Base-by-base conservation (phyloP, 176 grass and related monocot genomes). In the Alloteropsis semialata region DNA sequence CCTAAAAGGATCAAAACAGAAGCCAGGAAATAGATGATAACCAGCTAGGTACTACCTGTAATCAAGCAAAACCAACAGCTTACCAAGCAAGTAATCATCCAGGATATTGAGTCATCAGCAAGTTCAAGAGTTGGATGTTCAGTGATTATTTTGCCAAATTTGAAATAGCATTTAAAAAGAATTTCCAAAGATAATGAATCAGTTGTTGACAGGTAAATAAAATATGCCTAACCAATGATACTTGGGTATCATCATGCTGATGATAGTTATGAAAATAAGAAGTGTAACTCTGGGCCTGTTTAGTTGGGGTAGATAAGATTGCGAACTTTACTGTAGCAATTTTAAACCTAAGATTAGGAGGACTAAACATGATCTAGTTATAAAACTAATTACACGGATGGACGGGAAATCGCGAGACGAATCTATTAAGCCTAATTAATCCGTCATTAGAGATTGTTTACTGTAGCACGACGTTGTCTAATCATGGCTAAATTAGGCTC, bases 201-300 rank as follows among this genome's bases (percentile, higher is more conserved):
- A 63, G 5, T 62, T 62, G 39, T 18, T 44, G 25, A 6, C 11
- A 78, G 19, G 11, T 21, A 77, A 51, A 46, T 18, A 53, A 82
- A 77, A 70, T 21, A 77, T 87, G 24, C 34, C 63, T 51, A 77
- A 58, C 25, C 22, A 76, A 22, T 54, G 17, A 48, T 60, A 45
- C 16, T 74, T 27, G 67, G 67, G 9, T 66, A 48, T 60, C n/a
- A 46, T 74, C 29, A 44, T n/a, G 75, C 15, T 6, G 10, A 32
- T 41, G 68, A 51, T 22, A 66, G 18, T 84, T 63, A 46, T 5
- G 25, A 63, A 72, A 83, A 46, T 70, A 15, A 88, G 44, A 72
- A 73, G 36, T 18, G 0, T 34, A 58, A 75, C 45, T 75, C n/a
- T n/a, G n/a, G n/a, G n/a, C n/a, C n/a, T n/a, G n/a, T n/a, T n/a